phyloP scores from a whole-genome alignment of 177 flowering plant species.

The Vitis hybrid region DNA sequence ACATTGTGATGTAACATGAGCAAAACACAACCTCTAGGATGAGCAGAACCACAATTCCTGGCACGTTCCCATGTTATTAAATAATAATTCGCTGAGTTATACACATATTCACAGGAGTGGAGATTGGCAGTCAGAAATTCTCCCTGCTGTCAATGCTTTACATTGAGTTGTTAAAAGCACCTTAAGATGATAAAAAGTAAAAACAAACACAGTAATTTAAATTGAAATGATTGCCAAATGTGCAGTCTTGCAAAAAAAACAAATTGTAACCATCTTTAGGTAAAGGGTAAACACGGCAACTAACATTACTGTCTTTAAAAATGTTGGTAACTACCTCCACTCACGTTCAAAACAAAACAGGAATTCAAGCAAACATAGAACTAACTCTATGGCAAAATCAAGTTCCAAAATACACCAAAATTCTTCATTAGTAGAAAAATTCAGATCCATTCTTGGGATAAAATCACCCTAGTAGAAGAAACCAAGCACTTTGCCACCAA shows the following conservation, averaged over 20 bases:
- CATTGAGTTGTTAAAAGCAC: too few species aligned
- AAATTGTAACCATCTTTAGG: not conserved
- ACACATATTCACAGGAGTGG: too few species aligned
- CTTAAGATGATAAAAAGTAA: too few species aligned
- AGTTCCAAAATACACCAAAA: conserved; percentile 5
- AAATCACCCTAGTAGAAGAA: conserved; percentile 23
- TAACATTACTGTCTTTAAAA: not conserved
- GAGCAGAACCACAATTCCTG: too few species aligned
- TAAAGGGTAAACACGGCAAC: not conserved
- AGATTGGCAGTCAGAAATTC: too few species aligned
- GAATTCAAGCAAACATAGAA: not conserved
- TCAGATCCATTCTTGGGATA: not conserved
- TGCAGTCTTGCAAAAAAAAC: not conserved
- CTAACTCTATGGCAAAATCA: not conserved
- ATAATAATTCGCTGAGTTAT: too few species aligned
- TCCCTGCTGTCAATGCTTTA: too few species aligned
- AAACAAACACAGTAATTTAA: too few species aligned
- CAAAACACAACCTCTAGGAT: too few species aligned
- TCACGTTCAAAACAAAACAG: conserved; percentile 6
- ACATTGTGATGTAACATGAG: too few species aligned
- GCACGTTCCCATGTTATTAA: too few species aligned
- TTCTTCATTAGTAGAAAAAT: not conserved
- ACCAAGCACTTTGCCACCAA: conserved; percentile 34
- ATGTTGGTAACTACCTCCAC: not conserved
- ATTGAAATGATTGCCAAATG: not conserved